Evolutionary conservation across 768 basidiomycete genomes (phyloP).

Genomic region (Pisolithus albus): DNA sequence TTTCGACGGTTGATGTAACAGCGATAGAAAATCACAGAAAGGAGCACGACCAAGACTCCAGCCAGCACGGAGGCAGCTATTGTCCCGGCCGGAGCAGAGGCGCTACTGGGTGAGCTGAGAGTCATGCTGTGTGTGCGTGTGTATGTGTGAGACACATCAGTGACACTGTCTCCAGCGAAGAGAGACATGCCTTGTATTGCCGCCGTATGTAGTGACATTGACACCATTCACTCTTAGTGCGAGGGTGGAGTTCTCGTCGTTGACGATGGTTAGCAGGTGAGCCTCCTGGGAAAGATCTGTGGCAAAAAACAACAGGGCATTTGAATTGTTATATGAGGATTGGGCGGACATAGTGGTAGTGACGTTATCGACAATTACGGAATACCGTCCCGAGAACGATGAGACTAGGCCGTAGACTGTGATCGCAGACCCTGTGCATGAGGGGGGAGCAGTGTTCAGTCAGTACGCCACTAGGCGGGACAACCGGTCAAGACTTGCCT

Average conservation of each 20-base stretch:
- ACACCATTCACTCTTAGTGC: slow-evolving; percentile 45
- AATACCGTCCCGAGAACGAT: slow-evolving; percentile 50
- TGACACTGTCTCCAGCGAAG: neutral
- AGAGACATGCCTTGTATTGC: slow-evolving; percentile 27
- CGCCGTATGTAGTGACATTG: slow-evolving; percentile 36
- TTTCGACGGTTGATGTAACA: slow-evolving; percentile 45
- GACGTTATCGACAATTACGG: slow-evolving; percentile 48
- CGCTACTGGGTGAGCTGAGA: slow-evolving; percentile 8
- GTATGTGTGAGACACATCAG: neutral
- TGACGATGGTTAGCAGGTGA: slow-evolving; percentile 51
- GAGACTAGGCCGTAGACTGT: slow-evolving; percentile 55
- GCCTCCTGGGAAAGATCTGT: slow-evolving; percentile 48
- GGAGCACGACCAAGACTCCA: slow-evolving; percentile 43
- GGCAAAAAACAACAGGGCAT: slow-evolving; percentile 56
- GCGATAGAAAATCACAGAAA: slow-evolving; percentile 38
- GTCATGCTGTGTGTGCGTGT: slow-evolving; percentile 14
- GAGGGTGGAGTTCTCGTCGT: slow-evolving; percentile 48
- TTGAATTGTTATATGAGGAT: slow-evolving; percentile 45
- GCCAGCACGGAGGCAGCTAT: slow-evolving; percentile 62
- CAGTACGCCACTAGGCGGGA: no score
- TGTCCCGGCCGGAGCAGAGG: slow-evolving; percentile 43
- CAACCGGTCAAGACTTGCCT: slow-evolving; percentile 30
- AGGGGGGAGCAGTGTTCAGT: neutral
- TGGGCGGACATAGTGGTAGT: slow-evolving; percentile 42
- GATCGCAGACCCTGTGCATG: slow-evolving; percentile 50